Evolutionary conservation across 2,329 filamentous ascomycete species (phyloP), one percentile per base, ranked within the genome.

Genomic region (Dactylellina sp.): DNA sequence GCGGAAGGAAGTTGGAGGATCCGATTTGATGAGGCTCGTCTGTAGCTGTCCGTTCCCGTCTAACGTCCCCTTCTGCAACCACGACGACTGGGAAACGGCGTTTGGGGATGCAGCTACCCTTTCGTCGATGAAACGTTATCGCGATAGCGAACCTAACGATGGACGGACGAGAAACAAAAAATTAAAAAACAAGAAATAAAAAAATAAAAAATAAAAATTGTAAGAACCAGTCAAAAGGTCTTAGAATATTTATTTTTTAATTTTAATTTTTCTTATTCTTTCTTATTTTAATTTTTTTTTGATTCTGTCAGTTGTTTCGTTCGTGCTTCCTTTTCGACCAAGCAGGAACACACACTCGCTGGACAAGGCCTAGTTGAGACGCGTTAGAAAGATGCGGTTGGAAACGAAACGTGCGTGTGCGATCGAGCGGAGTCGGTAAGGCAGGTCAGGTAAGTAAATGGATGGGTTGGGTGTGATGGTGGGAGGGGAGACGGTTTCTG

Each of bases 401-500:
- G 68, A 72, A 72, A 72, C 68, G 60, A 72, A 72, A 72, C 68
- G 68, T 72, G 68, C 68, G 60, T 64, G 68, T 65, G 68, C 52
- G 60, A 72, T 72, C 32, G 57, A 71, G 49, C 42, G 20, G 63
- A 42, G 46, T 37, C 46, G 37, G 53, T 12, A 50, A 50, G 22
- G 47, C 22, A 32, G 22, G 42, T 35, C 40, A 42, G 22, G 25
- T 18, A 52, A 28, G 57, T 11, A 50, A 18, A 35, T 68, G 53
- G 46, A 39, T 62, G 56, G 57, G 44, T 53, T 60, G 53, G 65
- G 56, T 49, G 49, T 32, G 57, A 52, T 59, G 39, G 59, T n/a
- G 9, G 40, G 52, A 57, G 59, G 59, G 68, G 68, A 72, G 59
- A 72, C 68, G 46, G 68, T 72, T 71, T 71, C 66, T 71, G 66